These are phyloP conservation scores for Veloboletus limbatus DNA, from an alignment of 1,284 basidiomycete genomes.

Conservation along the genomic window DNA sequence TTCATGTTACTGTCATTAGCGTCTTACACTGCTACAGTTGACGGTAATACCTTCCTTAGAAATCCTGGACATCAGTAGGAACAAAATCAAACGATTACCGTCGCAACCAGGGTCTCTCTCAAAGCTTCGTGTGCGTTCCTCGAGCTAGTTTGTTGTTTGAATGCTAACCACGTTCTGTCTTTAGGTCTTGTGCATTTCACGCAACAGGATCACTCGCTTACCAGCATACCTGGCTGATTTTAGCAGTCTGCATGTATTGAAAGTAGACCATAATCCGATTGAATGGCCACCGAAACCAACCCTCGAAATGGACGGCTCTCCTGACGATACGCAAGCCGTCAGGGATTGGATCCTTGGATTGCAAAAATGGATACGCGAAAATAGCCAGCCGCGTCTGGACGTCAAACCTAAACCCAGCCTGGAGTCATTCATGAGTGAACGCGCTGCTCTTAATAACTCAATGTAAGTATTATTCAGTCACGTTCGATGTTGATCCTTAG, in stretches of 20 bases:
- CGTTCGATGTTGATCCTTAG: constrained; percentile 5
- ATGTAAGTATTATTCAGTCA: constrained; percentile 36
- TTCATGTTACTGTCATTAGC: not conserved
- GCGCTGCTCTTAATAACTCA: constrained; percentile 39
- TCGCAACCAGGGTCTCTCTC: constrained; percentile 76
- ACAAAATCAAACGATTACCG: constrained; percentile 84
- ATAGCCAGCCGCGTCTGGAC: constrained; percentile 34
- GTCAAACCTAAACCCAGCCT: constrained; percentile 35
- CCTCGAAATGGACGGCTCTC: constrained; percentile 42
- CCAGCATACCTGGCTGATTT: constrained; percentile 82
- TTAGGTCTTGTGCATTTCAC: constrained; percentile 83
- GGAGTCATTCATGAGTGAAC: constrained; percentile 46
- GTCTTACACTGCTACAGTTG: constrained; percentile 51
- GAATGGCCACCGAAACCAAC: constrained; percentile 81
- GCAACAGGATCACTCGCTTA: constrained; percentile 80
- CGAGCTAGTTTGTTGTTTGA: constrained; percentile 2
- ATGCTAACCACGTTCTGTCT: constrained; percentile 11
- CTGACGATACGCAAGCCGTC: constrained; percentile 52
- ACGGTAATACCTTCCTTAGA: constrained; percentile 86
- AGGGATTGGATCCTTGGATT: constrained; percentile 71
- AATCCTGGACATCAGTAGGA: constrained; percentile 92
- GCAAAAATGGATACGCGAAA: constrained; percentile 71
- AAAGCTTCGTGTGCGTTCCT: constrained; percentile 65
- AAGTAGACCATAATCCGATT: constrained; percentile 88
- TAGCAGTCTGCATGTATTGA: constrained; percentile 73